Evolutionary conservation across 2,329 filamentous ascomycete species (phyloP).

Genomic region (Stagonosporopsis cucurbitacearum): DNA sequence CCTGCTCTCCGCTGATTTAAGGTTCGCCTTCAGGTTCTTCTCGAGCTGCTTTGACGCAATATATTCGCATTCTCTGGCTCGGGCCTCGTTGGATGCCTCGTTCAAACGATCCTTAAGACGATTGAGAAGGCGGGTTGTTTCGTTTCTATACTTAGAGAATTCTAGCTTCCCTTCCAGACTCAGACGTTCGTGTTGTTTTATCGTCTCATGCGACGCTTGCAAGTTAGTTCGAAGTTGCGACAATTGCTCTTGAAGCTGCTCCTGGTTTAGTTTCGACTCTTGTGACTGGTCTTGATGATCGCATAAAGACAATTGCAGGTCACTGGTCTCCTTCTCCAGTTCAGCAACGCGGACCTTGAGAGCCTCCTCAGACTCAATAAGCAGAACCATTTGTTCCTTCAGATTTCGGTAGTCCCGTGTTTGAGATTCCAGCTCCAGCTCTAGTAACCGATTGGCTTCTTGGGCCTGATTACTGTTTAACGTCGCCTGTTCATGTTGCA

Average conservation of each 20-base stretch:
- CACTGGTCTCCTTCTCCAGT: conserved; percentile 25
- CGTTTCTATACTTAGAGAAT: conserved; percentile 5
- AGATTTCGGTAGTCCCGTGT: conserved; percentile 23
- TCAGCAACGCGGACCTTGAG: conserved; percentile 15
- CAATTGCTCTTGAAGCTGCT: conserved; percentile 22
- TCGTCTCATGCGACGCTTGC: conserved; percentile 1
- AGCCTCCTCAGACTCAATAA: conserved; percentile 20
- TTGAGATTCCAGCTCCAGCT: conserved; percentile 24
- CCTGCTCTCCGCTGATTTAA: conserved; percentile 13
- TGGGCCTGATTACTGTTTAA: conserved; percentile 20
- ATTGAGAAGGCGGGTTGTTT: conserved; percentile 9
- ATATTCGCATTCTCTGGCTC: conserved; percentile 11
- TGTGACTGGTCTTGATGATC: neutral
- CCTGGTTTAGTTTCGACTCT: conserved; percentile 16
- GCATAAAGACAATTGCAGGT: conserved; percentile 11
- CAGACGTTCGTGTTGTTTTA: conserved; percentile 11
- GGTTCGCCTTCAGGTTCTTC: neutral
- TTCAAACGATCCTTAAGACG: conserved; percentile 19
- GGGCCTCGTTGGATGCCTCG: conserved; percentile 9
- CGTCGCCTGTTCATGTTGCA: conserved; percentile 29
- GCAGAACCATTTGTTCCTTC: conserved; percentile 12
- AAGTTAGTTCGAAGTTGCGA: conserved; percentile 20
- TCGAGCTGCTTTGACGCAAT: conserved; percentile 6
- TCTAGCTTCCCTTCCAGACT: conserved; percentile 11
- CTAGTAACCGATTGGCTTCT: conserved; percentile 24